Evolutionary conservation across 345 rosid species (phyloP), one percentile per base, ranked within the genome.

Genomic region (Euphorbia peplus): DNA sequence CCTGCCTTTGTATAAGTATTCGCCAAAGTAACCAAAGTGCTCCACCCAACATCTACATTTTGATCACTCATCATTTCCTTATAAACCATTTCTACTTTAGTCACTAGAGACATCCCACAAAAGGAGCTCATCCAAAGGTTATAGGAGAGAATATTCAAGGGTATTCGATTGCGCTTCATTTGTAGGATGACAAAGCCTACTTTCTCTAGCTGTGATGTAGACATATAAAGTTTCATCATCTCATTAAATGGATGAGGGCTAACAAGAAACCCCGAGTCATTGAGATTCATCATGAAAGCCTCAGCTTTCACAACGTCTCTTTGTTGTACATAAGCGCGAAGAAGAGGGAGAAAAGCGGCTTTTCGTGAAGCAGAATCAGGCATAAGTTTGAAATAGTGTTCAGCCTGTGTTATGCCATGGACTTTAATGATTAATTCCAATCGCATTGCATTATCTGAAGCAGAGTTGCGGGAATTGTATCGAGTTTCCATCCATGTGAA

Each of bases 121-220:
- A 74, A 78, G 0, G 88, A 84, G 35, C 76, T 81, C 83, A 88
- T 85, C 91, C 88, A 89, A 19, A 89, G 84, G 74, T 85, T 87
- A 62, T 86, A 86, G 1, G 89, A 86, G 28, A 86, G 82, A 64
- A 74, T 76, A 77, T 80, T 82, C 67, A 81, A 77, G 4, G 85
- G 79, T 66, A 85, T 81, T 60, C 78, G 77, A 74, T 87, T 87
- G 42, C 22, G 66, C 65, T 80, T 84, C 95, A 85, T 89, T 72
- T 81, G 64, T 35, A 32, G 44, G 32, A 87, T 78, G 71, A 85
- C 87, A 72, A 74, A 48, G n/a, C 57, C 76, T 4, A 85, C 88
- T 81, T 85, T 81, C 62, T 81, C 79, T 41, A 24, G 78, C 25
- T 81, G 77, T 30, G 70, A 66, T 14, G 72, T 76, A 0, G 82